Base-by-base conservation (phyloP, 2,329 filamentous ascomycete genomes). In the Sporothrix humicola region DNA sequence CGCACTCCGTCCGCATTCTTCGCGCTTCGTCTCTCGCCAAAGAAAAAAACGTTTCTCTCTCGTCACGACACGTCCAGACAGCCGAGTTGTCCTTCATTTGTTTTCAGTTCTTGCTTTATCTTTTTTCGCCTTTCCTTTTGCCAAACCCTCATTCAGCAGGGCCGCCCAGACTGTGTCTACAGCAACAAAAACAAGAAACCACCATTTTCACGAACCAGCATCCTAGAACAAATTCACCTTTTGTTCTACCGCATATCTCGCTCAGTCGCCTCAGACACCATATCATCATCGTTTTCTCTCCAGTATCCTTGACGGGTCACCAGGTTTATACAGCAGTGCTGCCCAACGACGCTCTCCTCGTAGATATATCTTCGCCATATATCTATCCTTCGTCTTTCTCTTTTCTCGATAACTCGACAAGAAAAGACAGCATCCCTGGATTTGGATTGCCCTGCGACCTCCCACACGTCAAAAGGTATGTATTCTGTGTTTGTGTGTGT, bases 211-310 rank as follows among this genome's bases (percentile, higher is more conserved):
- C 23, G 42, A 31, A 46, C 56, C 73, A 71, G 65, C 31, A 13
- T 65, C 26, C 17, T 31, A 46, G 69, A 71, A 48, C 26, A 42
- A 46, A 44, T 7, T 23, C 10, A 17, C 13, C 8, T 4, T 63
- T 75, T 78, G 76, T 77, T 59, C 76, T 76, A 76, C 77, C 76
- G 76, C 76, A 77, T 75, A 73, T 75, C 31, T 66, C 42, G n/a
- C 48, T 71, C 44, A 26, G 17, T 72, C 42, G 44, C 42, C 56
- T 37, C 20, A 23, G 54, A 63, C 52, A 37, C 23, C 42, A 69
- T 52, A 50, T 37, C 31, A 37, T 37, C 71, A 69, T 52, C 65
- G 65, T 52, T 52, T 69, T 59, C 65, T 72, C 59, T 66, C 72
- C 73, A 56, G 31, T 50, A 72, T 77, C 75, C 76, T 78, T 75